Evolutionary conservation across 352 stramenopile genomes (phyloP).

Genomic region (Heterotrichella gracilis): DNA sequence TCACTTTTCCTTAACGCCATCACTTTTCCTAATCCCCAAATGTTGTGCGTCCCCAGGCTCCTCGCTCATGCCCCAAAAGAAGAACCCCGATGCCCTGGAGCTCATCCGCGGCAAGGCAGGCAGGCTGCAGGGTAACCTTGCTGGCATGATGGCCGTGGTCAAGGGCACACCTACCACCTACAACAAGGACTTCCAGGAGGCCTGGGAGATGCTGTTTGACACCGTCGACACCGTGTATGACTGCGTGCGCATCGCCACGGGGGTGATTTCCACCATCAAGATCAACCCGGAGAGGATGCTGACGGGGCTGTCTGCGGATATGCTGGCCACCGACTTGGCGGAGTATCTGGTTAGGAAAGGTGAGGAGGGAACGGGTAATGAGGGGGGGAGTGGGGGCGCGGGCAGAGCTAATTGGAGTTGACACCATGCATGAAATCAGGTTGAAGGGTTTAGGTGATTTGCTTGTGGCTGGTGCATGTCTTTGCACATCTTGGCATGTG

Average conservation of each 20-base stretch:
- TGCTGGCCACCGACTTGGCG: constrained; percentile 88
- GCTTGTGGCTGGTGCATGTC: too few species aligned
- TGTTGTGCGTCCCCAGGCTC: too few species aligned
- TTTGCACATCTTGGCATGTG: constrained; percentile 94
- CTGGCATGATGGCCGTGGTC: constrained; percentile 69
- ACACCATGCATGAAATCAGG: too few species aligned
- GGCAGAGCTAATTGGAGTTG: too few species aligned
- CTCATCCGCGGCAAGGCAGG: constrained; percentile 80
- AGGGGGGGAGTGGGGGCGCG: too few species aligned
- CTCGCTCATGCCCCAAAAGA: constrained; percentile 98
- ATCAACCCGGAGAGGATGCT: constrained; percentile 61
- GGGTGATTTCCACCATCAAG: constrained; percentile 74
- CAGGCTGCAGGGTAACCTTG: constrained; percentile 58
- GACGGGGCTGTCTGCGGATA: constrained; percentile 75
- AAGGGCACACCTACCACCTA: constrained; percentile 78
- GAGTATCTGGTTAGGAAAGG: constrained; percentile 93
- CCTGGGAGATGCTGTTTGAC: constrained; percentile 87
- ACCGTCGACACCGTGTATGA: constrained; percentile 75
- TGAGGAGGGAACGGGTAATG: too few species aligned
- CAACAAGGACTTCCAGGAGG: constrained; percentile 98
- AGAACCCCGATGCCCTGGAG: constrained; percentile 92
- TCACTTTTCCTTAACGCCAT: too few species aligned
- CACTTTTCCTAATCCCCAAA: too few species aligned
- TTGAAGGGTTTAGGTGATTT: too few species aligned
- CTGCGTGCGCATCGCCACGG: constrained; percentile 71